Evolutionary conservation across 2,329 filamentous ascomycete species (phyloP).

Genomic region (Colletotrichum agaves): DNA sequence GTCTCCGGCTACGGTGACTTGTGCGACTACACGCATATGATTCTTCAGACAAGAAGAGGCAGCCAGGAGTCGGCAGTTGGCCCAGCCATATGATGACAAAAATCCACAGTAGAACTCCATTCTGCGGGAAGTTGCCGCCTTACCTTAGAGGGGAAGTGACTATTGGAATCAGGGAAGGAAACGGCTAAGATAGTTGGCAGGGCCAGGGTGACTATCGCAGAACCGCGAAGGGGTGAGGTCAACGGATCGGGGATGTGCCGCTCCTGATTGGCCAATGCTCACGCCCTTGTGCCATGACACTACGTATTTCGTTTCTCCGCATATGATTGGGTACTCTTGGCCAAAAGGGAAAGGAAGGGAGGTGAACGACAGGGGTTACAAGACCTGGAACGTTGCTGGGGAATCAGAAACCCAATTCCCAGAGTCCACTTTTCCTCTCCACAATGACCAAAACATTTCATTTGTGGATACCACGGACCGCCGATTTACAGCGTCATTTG

Average conservation of each 20-base stretch:
- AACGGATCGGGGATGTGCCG: not conserved
- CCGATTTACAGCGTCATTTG: no score
- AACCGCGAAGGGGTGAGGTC: constrained; percentile 21
- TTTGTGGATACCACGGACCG: no score
- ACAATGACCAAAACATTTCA: not conserved
- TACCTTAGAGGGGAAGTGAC: not conserved
- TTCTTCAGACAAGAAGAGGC: not conserved
- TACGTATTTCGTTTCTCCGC: not conserved
- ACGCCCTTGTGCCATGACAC: constrained; percentile 1
- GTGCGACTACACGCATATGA: not conserved
- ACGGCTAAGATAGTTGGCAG: constrained; percentile 10
- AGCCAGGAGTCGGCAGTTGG: not conserved
- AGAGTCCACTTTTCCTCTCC: constrained; percentile 6
- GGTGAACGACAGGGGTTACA: not conserved
- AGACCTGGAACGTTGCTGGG: not conserved
- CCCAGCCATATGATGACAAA: constrained; percentile 3
- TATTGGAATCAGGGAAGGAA: constrained; percentile 21
- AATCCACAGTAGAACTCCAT: not conserved
- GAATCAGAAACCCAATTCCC: constrained; percentile 12
- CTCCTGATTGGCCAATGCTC: constrained; percentile 17
- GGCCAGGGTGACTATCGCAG: constrained; percentile 6
- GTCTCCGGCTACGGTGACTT: not conserved
- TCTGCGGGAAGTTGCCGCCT: not conserved
- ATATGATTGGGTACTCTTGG: constrained; percentile 15
- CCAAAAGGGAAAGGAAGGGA: constrained; percentile 27